Evolutionary conservation across 371 early-diverging fungal species (phyloP).

Genomic region (Rhizopus delemar): DNA sequence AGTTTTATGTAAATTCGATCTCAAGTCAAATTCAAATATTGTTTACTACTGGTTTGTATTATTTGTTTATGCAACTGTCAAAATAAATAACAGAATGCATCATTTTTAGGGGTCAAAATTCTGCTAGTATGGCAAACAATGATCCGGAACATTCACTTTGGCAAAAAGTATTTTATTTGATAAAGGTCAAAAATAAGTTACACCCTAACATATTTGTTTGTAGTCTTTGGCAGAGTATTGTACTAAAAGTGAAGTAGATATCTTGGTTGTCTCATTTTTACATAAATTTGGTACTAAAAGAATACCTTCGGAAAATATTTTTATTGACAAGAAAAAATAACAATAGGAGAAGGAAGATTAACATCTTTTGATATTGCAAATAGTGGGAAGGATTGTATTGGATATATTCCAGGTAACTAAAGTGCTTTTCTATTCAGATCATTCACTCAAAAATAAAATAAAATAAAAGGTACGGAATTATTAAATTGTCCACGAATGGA

Average conservation of each 20-base stretch:
- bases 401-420: constrained; percentile 15
- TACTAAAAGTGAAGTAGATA: constrained; percentile 45
- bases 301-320: constrained; percentile 6
- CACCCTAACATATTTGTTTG: not conserved
- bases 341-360: constrained; percentile 24
- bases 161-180: constrained; percentile 22
- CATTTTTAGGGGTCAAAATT: constrained; percentile 26
- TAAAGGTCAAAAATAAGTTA: not conserved
- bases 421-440: too few species aligned
- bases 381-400: constrained; percentile 21
- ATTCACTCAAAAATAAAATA: constrained; percentile 1
- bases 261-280: constrained; percentile 67
- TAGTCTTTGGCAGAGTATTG: constrained; percentile 62
- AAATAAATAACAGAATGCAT: not conserved
- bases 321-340: not conserved
- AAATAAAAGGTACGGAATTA: constrained; percentile 40
- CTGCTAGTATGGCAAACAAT: constrained; percentile 17
- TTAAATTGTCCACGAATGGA: constrained; percentile 64
- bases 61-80: not conserved
- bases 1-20: constrained; percentile 15
- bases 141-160: constrained; percentile 17
- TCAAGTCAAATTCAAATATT: constrained; percentile 22
- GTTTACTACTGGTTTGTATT: constrained; percentile 23
- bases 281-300: constrained; percentile 45
- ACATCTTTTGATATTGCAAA: constrained; percentile 26